Evolutionary conservation across 192 early-diverging fungal genomes (phyloP), one percentile per base, ranked within the genome.

Genomic region (Martensiomyces pterosporus): DNA sequence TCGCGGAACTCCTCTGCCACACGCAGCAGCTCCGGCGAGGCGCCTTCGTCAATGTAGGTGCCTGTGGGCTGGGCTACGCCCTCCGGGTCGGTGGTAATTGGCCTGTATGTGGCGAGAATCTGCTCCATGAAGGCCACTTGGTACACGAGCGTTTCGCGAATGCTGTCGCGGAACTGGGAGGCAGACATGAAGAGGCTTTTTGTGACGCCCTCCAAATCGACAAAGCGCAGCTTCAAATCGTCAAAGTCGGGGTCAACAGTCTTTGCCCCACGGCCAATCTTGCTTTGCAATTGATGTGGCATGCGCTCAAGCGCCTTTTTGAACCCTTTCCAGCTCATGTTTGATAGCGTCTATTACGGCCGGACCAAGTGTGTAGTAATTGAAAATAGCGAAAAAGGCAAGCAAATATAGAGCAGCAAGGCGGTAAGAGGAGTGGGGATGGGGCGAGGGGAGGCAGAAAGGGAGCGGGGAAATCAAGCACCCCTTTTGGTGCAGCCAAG

Each of bases 271-370:
- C 80, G 66, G 34, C 87, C 82, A 44, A 80, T 79, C 47, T 82
- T 82, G 43, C 78, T 74, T 24, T 80, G 77, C 32, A 92, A 60
- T 66, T 82, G 81, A 43, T 87, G 85, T 24, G 90, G 90, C 54
- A 92, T 80, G 33, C 90, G 80, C 41, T 79, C 77, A 33, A 92
- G 77, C 43, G 88, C 88, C 72, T 92, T 92, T 29, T 71, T 66
- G 43, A 92, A 82, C 2, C 90, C 90, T 57, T 86, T 79, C 72
- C 74, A 77, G 55, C 70, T 78, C 84, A 88, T 88, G 52, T 46
- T 42, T 37, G 33, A n/a, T n/a, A n/a, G n/a, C n/a, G n/a, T n/a
- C n/a, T n/a, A n/a, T n/a, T n/a, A n/a, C n/a, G n/a, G n/a, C n/a
- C n/a, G n/a, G n/a, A n/a, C n/a, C n/a, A n/a, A n/a, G n/a, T n/a